Evolutionary conservation across 164 flowering plant species (phyloP), one percentile per base, ranked within the genome.

Genomic region (Kingdonia uniflora): DNA sequence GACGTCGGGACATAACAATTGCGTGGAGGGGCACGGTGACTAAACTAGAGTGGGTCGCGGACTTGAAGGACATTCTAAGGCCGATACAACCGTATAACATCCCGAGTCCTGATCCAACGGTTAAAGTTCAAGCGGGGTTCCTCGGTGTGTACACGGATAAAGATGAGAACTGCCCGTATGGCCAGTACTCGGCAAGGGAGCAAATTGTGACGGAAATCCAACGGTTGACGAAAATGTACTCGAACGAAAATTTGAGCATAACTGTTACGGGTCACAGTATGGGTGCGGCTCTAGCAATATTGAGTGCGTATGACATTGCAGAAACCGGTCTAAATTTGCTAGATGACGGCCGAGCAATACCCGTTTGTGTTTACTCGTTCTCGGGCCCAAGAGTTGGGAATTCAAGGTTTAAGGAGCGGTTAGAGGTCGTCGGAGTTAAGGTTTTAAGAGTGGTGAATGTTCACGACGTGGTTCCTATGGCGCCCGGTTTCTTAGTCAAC

Each of bases 1-100:
- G 97, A 1, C 86, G 97, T 6, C 78, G 97, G 0, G 95, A 87
- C 69, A 80, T 90, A 22, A 51, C 71, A 26, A 64, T 87, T 6
- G 81, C 88, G 0, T 87, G 95, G 95, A 46, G 97, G 17, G 97
- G 97, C 10, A 90, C 97, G 1, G 88, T 82, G 41, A 87, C 94
- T 1, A 55, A 61, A 1, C 77, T 81, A 0, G 91, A 87, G 55
- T 87, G 95, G 95, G 59, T 84, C 2, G 75, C 71, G 0, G 95
- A 90, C 49, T 20, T 90, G 19, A 79, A 70, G 80, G 78, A 80
- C 60, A 72, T 42, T 54, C 72, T 86, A 0, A 60, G 56, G 11
- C 78, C 88, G 0, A 43, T 78, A 1, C 60, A 76, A 0, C 39
- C 58, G 0, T 70, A 69, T 17, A 59, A 57, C 14, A 68, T 78